These are phyloP conservation scores for Talaromyces atroroseus DNA, from an alignment of 2,329 filamentous ascomycete genomes.

Conservation along the genomic window DNA sequence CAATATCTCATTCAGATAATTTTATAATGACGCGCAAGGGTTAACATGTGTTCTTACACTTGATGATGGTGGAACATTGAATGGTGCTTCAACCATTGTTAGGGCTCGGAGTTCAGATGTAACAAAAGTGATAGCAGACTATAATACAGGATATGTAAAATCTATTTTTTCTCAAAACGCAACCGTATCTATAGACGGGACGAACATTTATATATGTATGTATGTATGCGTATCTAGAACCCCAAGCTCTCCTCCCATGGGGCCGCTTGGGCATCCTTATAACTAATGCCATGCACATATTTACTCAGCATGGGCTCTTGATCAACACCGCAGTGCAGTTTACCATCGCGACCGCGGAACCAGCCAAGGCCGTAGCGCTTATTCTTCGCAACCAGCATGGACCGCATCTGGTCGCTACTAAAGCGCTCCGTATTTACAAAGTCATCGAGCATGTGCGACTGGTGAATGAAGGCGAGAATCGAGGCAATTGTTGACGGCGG, in stretches of 20 bases:
- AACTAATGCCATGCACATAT: slow-evolving; percentile 58
- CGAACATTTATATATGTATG: neutral
- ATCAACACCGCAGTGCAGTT: slow-evolving; percentile 71
- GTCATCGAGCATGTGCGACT: slow-evolving; percentile 71
- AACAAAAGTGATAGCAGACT: no score
- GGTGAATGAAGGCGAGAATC: slow-evolving; percentile 71
- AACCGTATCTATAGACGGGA: neutral
- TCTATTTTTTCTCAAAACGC: neutral
- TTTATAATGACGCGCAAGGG: neutral
- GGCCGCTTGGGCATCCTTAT: slow-evolving; percentile 23
- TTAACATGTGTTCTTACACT: no score
- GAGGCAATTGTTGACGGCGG: slow-evolving; percentile 74
- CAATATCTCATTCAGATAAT: neutral
- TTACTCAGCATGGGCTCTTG: slow-evolving; percentile 63
- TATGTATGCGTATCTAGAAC: no score
- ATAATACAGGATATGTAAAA: neutral
- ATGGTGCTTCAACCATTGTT: no score
- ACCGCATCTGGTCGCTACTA: slow-evolving; percentile 57
- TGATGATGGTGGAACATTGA: no score
- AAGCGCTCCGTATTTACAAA: slow-evolving; percentile 67
- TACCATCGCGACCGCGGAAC: slow-evolving; percentile 67
- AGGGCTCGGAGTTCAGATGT: no score
- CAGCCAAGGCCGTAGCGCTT: slow-evolving; percentile 72
- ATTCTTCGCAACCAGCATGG: slow-evolving; percentile 52
- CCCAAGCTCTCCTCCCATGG: slow-evolving; percentile 19